A percentile compares a stretch with the other conserved stretches of the same genome.
Evolutionary conservation across 1,139 yeast genomes (phyloP).

Genomic region (Suhomyces bribrorum): DNA sequence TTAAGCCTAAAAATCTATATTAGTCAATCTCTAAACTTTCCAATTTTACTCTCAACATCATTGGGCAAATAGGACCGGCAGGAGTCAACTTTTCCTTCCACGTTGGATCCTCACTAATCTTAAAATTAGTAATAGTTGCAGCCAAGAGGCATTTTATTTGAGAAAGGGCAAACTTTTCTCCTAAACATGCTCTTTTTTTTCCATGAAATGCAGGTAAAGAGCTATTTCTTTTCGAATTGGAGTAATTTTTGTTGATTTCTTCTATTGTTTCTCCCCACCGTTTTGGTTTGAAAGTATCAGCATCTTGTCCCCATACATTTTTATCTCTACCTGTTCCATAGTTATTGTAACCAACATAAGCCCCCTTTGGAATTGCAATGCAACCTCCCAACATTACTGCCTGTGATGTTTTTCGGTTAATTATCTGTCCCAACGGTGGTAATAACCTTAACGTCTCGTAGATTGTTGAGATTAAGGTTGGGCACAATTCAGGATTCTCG

Average conservation of each 20-base stretch:
- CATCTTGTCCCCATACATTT: conserved; percentile 51
- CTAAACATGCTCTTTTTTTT: conserved; percentile 60
- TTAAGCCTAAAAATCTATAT: background rate
- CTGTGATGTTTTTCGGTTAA: conserved; percentile 49
- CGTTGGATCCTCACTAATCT: conserved; percentile 36
- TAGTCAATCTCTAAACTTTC: background rate
- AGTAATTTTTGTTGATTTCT: conserved; percentile 41
- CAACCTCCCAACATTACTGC: conserved; percentile 39
- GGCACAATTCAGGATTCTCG: conserved; percentile 7
- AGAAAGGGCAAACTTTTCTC: conserved; percentile 57
- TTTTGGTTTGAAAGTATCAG: conserved; percentile 50
- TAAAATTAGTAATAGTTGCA: conserved; percentile 36
- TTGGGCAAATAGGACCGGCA: conserved; percentile 26
- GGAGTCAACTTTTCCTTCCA: conserved; percentile 60
- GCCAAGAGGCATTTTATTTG: conserved; percentile 44
- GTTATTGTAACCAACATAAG: conserved; percentile 59
- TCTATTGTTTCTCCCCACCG: conserved; percentile 55
- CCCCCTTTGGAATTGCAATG: conserved; percentile 53
- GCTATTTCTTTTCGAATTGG: conserved; percentile 44
- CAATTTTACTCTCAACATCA: conserved; percentile 9
- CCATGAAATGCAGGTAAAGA: conserved; percentile 61
- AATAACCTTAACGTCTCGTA: conserved; percentile 54
- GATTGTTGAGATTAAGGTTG: conserved; percentile 18
- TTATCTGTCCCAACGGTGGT: conserved; percentile 62
- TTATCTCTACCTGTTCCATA: conserved; percentile 56